These are phyloP conservation scores for Golubevia pallescens DNA, from an alignment of 1,284 basidiomycete genomes.

Conservation along the genomic window DNA sequence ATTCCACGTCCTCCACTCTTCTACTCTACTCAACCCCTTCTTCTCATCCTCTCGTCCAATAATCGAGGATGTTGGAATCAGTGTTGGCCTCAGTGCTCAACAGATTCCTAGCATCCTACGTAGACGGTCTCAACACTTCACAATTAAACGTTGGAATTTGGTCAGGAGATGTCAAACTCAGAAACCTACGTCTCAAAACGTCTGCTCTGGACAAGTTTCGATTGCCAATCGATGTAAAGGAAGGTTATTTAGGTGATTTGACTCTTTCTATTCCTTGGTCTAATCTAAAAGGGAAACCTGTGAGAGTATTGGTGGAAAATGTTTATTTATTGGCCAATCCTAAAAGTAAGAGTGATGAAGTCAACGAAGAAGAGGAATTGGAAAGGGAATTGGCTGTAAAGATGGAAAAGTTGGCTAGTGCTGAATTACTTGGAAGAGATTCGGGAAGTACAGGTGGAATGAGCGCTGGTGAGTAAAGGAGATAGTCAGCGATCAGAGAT, in stretches of 20 bases:
- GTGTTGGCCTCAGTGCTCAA: constrained; percentile 41
- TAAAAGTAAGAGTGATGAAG: constrained; percentile 73
- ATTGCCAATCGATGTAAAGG: constrained; percentile 91
- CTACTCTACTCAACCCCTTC: no score
- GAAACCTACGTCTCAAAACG: constrained; percentile 85
- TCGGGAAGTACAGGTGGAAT: constrained; percentile 21
- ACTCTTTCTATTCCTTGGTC: constrained; percentile 94
- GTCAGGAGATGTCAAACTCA: constrained; percentile 84
- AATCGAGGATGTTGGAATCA: constrained; percentile 19
- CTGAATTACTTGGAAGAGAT: constrained; percentile 74
- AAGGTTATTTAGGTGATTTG: constrained; percentile 89
- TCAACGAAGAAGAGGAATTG: constrained; percentile 86
- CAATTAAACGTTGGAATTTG: constrained; percentile 94
- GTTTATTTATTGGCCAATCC: constrained; percentile 93
- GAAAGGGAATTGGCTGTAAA: constrained; percentile 82
- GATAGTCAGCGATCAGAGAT: no score
- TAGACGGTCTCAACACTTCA: constrained; percentile 89
- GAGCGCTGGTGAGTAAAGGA: constrained; percentile 14
- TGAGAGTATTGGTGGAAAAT: constrained; percentile 90
- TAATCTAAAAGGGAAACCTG: constrained; percentile 89
- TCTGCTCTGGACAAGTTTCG: constrained; percentile 94
- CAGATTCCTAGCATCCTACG: constrained; percentile 62
- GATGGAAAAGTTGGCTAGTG: constrained; percentile 83
- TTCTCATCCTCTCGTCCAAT: constrained; percentile 1
- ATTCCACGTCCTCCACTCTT: no score